Base-by-base conservation (phyloP, 495 filamentous ascomycete genomes). In the Lasiosphaeriaceae sp. region DNA sequence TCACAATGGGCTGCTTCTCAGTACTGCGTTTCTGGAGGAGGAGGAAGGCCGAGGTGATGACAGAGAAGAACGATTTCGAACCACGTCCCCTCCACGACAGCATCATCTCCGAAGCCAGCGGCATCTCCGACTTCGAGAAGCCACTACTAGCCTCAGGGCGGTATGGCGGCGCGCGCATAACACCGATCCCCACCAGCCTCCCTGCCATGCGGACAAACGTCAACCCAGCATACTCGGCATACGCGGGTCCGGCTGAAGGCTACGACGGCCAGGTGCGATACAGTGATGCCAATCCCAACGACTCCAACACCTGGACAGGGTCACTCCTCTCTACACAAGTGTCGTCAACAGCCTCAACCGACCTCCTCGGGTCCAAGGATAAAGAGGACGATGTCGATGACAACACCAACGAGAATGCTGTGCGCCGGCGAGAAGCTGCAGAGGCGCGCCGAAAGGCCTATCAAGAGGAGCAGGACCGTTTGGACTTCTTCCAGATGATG, bases 401-500 rank as follows among this genome's bases (percentile, higher is more conserved):
- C 23, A 52, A 26, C 19, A 45, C 52, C 9, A 35, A 45, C 9
- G 59, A 62, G 19, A 39, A 55, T 3, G 59, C 61, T 14, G 31
- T 34, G 39, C 57, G 53, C 19, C 52, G 46, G 9, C 60, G 53
- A 45, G 53, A 39, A 39, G 56, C 61, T 19, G 50, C 56, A 17
- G 53, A 56, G 35, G 52, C 52, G 24, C 19, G 46, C 17, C 35
- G 35, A 26, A 64, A 60, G 52, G 57, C 62, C 19, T 59, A 61
- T 24, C 26, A 57, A 50, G 65, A 68, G 50, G 65, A 68, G 51
- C 65, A 67, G 48, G 65, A 68, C 22, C 50, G 65, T 2, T 26
- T 65, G 45, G 62, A 68, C 22, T 68, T 68, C 44, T 63, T 68
- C 46, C 65, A 68, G 54, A 65, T 65, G 65, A 56, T 68, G 57